These are phyloP conservation scores for Fragilaria radians DNA, from an alignment of 108 stramenopile genomes.

Conservation along the genomic window DNA sequence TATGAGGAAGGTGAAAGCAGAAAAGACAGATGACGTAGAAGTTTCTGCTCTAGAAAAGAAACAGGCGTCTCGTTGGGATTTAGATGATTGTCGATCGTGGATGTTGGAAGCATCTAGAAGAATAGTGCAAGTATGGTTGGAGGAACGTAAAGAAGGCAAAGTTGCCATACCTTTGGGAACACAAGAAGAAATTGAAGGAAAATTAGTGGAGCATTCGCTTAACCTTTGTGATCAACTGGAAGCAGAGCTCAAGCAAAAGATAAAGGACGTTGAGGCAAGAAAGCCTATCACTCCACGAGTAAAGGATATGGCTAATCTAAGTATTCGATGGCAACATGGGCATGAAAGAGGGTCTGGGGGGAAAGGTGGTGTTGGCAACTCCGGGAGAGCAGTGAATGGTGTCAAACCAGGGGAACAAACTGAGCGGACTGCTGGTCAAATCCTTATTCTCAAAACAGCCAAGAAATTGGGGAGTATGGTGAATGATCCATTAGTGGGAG, in stretches of 20 bases:
- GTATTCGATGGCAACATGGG: conserved; percentile 85
- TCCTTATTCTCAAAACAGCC: conserved; percentile 66
- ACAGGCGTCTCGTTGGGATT: conserved; percentile 64
- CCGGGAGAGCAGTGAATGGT: conserved; percentile 28
- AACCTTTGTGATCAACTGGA: conserved; percentile 68
- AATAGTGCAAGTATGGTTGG: conserved; percentile 72
- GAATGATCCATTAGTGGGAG: conserved; percentile 49
- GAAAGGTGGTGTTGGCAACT: conserved; percentile 76
- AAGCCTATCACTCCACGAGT: conserved; percentile 67
- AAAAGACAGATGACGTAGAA: conserved; percentile 16
- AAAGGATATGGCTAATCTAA: conserved; percentile 64
- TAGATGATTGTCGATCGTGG: conserved; percentile 80
- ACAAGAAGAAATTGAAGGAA: conserved; percentile 71
- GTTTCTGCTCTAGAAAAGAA: conserved; percentile 33
- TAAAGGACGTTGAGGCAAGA: conserved; percentile 8
- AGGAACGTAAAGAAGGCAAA: conserved; percentile 36
- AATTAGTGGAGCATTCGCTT: conserved; percentile 66
- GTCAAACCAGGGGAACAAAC: conserved; percentile 25
- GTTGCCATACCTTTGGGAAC: conserved; percentile 55
- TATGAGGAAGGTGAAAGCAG: conserved; percentile 14
- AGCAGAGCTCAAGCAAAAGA: conserved; percentile 37
- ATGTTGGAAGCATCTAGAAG: conserved; percentile 64
- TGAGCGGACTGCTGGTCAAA: conserved; percentile 72
- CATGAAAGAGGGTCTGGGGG: conserved; percentile 87
- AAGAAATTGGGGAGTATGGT: conserved; percentile 68